Evolutionary conservation across 2,329 filamentous ascomycete genomes (phyloP), one percentile per base, ranked within the genome.

Genomic region (Penicillium sp.): DNA sequence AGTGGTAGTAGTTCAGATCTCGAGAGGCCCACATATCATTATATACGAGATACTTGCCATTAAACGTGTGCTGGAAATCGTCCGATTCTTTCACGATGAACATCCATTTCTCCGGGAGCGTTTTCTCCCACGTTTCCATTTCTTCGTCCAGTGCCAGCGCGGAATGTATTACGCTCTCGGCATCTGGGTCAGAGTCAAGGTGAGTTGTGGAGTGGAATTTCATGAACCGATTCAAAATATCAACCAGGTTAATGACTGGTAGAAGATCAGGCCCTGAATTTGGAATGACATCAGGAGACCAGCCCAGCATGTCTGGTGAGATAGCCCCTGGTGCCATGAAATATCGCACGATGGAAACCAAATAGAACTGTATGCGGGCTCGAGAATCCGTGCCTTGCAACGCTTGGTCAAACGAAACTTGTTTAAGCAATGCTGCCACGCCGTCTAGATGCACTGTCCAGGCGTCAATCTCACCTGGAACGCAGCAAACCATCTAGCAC

Each of bases 381-480:
- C 47, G 43, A 11, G 42, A 17, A 13, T 45, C 14, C 13, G 22
- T 12, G 7, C 12, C 18, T n/a, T 17, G 20, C 1, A 49, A 15
- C 6, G 27, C 36, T 12, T 26, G 23, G 12, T 16, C 12, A 22
- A 49, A 45, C 13, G 28, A 15, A 6, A 25, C 31, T 25, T 42
- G 45, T 16, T 42, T 45, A 12, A 50, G 16, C 9, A 56, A 37
- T 7, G 51, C 52, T 11, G 43, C 37, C 4, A 43, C 41, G 6
- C 52, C 53, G 23, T 51, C 41, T 15, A 54, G n/a, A 39, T 56
- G 54, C 7, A 49, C 42, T 4, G 36, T 37, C 49, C 52, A 54
- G 12, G 44, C 33, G 20, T 47, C 37, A 12, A 47, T 9, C 12
- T 44, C 23, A 8, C 30, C 45, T n/a, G 43, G 32, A 6, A 27